Conservation (phyloP, 768 basidiomycete genomes). For the Trametes coccinea region DNA sequence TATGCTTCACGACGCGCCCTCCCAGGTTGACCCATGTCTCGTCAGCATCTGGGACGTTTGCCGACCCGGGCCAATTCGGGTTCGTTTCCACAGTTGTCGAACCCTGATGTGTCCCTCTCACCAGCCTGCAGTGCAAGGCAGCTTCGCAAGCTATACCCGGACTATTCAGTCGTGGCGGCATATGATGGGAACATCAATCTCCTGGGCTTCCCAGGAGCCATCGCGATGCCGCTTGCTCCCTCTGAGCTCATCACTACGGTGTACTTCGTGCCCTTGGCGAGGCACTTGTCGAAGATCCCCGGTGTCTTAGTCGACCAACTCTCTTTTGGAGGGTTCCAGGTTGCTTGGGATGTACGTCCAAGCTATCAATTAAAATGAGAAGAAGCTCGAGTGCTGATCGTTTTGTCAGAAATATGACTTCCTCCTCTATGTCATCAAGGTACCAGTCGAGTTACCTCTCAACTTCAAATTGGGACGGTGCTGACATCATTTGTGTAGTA, state of each 20-base stretch:
- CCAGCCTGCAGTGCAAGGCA: constrained; percentile 39
- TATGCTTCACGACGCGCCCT: neutral
- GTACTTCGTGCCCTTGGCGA: constrained; percentile 49
- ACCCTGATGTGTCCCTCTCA: neutral
- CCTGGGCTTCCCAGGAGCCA: constrained; percentile 51
- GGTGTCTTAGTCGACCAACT: constrained; percentile 57
- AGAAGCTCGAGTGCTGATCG: neutral
- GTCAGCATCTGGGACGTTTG: constrained; percentile 54
- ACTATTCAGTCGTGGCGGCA: constrained; percentile 59
- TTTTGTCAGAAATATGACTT: constrained; percentile 52
- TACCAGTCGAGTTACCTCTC: constrained; percentile 26
- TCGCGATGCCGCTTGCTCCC: constrained; percentile 47
- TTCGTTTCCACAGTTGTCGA: neutral
- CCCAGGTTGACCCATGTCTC: neutral
- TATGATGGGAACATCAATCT: constrained; percentile 46
- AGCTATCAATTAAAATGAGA: neutral
- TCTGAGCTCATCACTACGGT: constrained; percentile 51
- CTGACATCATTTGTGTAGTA: constrained; percentile 30
- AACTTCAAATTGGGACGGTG: neutral
- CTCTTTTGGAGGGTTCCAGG: constrained; percentile 53
- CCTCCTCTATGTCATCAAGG: constrained; percentile 52
- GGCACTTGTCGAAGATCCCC: constrained; percentile 40
- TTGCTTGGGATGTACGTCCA: constrained; percentile 58
- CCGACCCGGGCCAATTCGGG: constrained; percentile 37
- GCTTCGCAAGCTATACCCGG: constrained; percentile 60